These are phyloP conservation scores for Boechera stricta DNA, from an alignment of 345 rosid genomes.

Conservation along the genomic window DNA sequence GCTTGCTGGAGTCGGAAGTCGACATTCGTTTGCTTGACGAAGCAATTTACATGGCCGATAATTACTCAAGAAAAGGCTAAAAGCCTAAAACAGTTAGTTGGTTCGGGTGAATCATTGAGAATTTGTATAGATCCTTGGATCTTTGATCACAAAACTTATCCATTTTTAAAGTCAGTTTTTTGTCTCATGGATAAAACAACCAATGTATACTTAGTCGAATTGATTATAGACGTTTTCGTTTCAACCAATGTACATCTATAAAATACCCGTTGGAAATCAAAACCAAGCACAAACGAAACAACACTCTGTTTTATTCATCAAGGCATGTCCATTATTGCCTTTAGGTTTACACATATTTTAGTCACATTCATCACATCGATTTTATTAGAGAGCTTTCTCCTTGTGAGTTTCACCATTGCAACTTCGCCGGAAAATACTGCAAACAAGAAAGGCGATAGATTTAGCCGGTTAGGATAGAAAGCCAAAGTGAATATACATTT, in stretches of 20 bases:
- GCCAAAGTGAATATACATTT: background rate
- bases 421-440: constrained; percentile 52
- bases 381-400: constrained; percentile 14
- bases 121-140: too few species aligned
- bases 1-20: too few species aligned
- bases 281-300: constrained; percentile 17
- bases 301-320: constrained; percentile 27
- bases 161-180: too few species aligned
- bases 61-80: too few species aligned
- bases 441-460: constrained; percentile 4
- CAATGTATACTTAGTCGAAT: too few species aligned
- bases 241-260: background rate
- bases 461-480: background rate
- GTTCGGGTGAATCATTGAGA: too few species aligned
- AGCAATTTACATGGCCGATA: too few species aligned
- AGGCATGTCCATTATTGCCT: constrained; percentile 4
- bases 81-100: too few species aligned
- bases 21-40: too few species aligned
- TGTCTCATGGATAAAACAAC: too few species aligned
- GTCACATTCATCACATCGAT: background rate
- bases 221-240: too few species aligned
- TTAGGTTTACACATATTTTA: background rate
- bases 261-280: background rate
- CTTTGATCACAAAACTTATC: too few species aligned
- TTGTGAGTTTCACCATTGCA: constrained; percentile 43